Evolutionary conservation across 2,329 filamentous ascomycete species (phyloP).

Genomic region (Aspergillus sp.): DNA sequence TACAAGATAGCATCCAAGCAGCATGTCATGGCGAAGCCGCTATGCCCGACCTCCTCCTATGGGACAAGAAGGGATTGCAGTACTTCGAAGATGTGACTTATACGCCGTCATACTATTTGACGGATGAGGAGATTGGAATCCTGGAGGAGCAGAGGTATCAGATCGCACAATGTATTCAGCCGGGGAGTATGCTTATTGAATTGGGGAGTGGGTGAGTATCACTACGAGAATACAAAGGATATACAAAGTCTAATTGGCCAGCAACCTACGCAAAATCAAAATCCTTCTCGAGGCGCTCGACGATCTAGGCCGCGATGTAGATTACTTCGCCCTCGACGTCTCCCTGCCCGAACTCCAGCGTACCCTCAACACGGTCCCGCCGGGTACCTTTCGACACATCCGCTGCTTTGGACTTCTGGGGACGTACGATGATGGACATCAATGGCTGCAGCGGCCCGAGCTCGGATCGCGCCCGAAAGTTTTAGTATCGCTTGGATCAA

Average conservation of each 20-base stretch:
- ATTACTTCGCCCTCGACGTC: conserved; percentile 82
- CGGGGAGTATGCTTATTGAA: conserved; percentile 60
- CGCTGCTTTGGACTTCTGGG: conserved; percentile 70
- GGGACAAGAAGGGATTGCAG: conserved; percentile 17
- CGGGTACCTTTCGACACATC: conserved; percentile 58
- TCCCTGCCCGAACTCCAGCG: conserved; percentile 68
- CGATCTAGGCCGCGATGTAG: conserved; percentile 60
- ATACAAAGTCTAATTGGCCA: background rate
- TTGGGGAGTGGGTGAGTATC: conserved; percentile 8
- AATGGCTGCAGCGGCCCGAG: conserved; percentile 64
- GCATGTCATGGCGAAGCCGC: conserved; percentile 6
- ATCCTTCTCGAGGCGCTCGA: conserved; percentile 75
- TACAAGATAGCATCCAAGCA: conserved; percentile 3
- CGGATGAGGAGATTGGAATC: conserved; percentile 83
- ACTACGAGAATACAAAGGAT: conserved; percentile 40
- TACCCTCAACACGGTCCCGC: conserved; percentile 58
- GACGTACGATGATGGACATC: conserved; percentile 78
- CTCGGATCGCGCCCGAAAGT: conserved; percentile 26
- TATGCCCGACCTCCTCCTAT: conserved; percentile 20
- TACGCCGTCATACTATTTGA: conserved; percentile 66
- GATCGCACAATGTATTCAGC: conserved; percentile 67
- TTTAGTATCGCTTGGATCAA: conserved; percentile 8
- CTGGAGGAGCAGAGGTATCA: conserved; percentile 46
- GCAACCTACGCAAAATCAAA: conserved; percentile 67
- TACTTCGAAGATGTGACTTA: conserved; percentile 23